Percentiles rank a stretch among this genome's conserved stretches.
Conservation (phyloP, 2,329 filamentous ascomycete genomes). For the Neurospora crassa region DNA sequence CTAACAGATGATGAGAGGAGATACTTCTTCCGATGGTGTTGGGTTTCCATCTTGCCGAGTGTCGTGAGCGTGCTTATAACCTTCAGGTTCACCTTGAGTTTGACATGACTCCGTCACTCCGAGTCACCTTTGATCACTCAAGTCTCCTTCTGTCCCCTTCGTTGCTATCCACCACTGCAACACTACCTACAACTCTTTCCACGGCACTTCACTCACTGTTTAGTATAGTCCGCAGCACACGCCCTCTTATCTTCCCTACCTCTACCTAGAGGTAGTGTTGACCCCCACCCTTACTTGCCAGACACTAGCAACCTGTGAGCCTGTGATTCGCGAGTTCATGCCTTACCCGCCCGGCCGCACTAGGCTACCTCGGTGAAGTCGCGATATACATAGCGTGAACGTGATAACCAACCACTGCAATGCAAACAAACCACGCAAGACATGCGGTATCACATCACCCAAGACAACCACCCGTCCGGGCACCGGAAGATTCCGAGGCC, state of each 20-base stretch:
- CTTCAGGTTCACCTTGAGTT: too few relatives aligned
- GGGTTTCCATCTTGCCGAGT: background rate
- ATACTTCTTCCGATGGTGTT: background rate
- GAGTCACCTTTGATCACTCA: background rate
- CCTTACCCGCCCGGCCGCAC: background rate
- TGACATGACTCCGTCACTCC: too few relatives aligned
- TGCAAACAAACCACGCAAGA: background rate
- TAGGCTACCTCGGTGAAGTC: background rate
- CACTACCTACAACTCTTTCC: background rate
- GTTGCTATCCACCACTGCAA: background rate
- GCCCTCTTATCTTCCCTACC: background rate
- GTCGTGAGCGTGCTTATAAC: background rate
- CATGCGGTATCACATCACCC: background rate
- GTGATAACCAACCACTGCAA: background rate
- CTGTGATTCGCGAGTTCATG: background rate
- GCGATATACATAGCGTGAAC: background rate
- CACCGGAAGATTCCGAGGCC: background rate
- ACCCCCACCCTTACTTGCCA: background rate
- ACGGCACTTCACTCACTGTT: background rate
- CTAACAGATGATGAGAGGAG: background rate
- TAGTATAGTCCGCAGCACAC: background rate
- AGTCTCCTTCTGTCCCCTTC: background rate
- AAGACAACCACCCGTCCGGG: background rate
- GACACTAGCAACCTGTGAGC: background rate
- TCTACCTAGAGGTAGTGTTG: too few relatives aligned